A percentile compares a stretch with the other conserved stretches of the same genome.
Conservation (phyloP, 31 red algal species). For the Endocladia muricata region DNA sequence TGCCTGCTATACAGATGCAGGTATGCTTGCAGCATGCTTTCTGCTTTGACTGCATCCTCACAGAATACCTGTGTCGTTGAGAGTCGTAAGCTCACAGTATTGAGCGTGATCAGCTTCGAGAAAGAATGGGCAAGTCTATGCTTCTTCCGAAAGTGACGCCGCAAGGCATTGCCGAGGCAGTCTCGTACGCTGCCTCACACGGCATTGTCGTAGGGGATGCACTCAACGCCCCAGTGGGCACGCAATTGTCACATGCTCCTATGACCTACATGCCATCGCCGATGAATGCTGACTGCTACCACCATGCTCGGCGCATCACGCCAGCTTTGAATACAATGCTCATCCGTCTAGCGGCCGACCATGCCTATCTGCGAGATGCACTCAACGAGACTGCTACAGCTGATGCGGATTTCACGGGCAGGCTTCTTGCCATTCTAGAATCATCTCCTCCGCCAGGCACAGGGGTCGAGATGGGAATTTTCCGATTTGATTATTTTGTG, state of each 20-base stretch:
- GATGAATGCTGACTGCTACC: constrained; percentile 14
- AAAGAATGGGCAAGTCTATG: too few species aligned
- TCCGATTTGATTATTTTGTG: constrained; percentile 59
- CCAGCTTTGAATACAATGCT: constrained; percentile 49
- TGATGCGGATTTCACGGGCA: constrained; percentile 25
- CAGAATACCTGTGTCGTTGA: too few species aligned
- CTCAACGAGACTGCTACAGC: constrained; percentile 12
- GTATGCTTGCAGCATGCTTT: too few species aligned
- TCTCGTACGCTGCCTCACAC: constrained; percentile 36
- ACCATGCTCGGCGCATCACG: constrained; percentile 36
- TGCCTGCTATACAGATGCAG: too few species aligned
- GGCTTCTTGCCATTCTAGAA: constrained; percentile 12
- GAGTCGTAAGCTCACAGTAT: too few species aligned
- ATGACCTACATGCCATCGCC: constrained; percentile 52
- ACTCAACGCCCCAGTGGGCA: constrained; percentile 9
- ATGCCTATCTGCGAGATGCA: constrained; percentile 22
- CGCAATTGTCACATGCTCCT: constrained; percentile 39
- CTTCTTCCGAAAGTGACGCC: too few species aligned
- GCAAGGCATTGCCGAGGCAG: constrained; percentile 13
- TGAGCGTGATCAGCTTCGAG: too few species aligned
- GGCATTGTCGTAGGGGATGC: constrained; percentile 27
- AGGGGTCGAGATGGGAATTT: constrained; percentile 33
- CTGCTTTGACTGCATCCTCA: too few species aligned
- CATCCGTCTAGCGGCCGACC: constrained; percentile 21
- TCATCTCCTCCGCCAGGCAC: neutral